phyloP scores from a whole-genome alignment of 192 early-diverging fungal genomes.

The Rhizophagus sp. region DNA sequence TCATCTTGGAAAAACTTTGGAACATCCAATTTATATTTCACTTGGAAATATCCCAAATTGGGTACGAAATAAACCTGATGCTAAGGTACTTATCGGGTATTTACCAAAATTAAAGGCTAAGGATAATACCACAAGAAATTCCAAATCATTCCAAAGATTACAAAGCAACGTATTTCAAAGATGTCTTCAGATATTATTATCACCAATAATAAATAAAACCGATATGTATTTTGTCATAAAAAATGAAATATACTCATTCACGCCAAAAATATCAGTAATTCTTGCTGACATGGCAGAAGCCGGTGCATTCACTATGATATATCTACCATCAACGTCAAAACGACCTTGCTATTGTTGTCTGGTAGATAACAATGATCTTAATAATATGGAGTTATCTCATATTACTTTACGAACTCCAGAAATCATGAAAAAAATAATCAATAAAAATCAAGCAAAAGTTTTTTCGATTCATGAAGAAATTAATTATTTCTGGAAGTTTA shows the following conservation, averaged over 20 bases:
- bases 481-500: not conserved
- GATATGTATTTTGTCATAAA: constrained; percentile 4
- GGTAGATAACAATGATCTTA: not conserved
- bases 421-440: not conserved
- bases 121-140: not conserved
- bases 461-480: not conserved
- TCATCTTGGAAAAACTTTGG: not conserved
- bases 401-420: not conserved
- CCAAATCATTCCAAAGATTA: not conserved
- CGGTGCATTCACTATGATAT: not conserved
- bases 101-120: not conserved
- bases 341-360: not conserved
- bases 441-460: not conserved
- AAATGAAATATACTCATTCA: not conserved
- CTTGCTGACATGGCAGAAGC: not conserved
- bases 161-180: not conserved
- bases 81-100: not conserved
- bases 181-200: not conserved
- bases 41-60: not conserved
- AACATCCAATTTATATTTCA: not conserved
- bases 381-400: not conserved
- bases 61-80: not conserved
- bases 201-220: not conserved
- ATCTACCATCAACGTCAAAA: not conserved
- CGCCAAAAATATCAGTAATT: not conserved